Evolutionary conservation across 208 protist species (phyloP), one percentile per base, ranked within the genome.

Genomic region (Hexamita inflata): DNA sequence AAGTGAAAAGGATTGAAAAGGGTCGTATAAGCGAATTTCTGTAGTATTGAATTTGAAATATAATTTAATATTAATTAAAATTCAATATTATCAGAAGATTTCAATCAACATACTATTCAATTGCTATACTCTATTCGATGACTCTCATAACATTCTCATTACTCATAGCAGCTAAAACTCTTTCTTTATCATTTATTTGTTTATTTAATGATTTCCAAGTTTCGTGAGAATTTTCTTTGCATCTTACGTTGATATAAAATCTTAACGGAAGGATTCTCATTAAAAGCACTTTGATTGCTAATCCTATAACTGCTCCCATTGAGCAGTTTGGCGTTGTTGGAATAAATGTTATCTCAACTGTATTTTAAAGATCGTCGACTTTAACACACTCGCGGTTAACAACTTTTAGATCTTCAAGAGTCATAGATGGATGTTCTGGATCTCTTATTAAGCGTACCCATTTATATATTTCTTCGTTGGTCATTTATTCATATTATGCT

Each of bases 161-260:
- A 15, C 30, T 70, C n/a, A 70, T 35, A 11, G 64, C 64, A n/a
- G 64, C 64, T n/a, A 70, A 49, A 40, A 38, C 64, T 30, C 64
- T n/a, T 38, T 70, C 64, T 49, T 70, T 70, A 38, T 70, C 64
- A 38, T 70, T 70, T 30, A 70, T 49, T n/a, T 70, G 35, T 38
- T 70, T 70, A 40, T 49, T 49, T 15, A 70, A 34, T 4, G 11
- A 32, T 11, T 30, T 49, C 30, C 30, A n/a, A 11, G 26, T 49
- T 38, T 40, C 64, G 35, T 70, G 64, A 9, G 64, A 28, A 11
- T 38, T 38, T 11, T 40, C 38, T n/a, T n/a, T 40, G 64, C 64
- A 70, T 15, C n/a, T 30, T 7, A 70, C 64, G 2, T 24, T 45
- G 35, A 45, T 32, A 11, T 34, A n/a, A 49, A 70, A 70, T 30